Evolutionary conservation across 179 eudicot species (phyloP).

Genomic region (Actinidia arguta): DNA sequence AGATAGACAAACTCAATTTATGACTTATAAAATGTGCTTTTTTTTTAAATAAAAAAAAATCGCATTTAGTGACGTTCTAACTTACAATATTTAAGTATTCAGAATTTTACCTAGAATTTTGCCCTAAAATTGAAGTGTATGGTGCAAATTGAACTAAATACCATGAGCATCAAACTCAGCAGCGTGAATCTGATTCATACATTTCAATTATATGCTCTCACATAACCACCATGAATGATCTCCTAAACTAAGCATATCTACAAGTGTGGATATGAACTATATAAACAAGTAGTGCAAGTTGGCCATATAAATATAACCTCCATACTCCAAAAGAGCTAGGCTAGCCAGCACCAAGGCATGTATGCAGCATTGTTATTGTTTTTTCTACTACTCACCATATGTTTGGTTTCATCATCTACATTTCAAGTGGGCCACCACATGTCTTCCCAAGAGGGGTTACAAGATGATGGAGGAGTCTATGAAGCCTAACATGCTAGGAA

Average conservation of each 20-base stretch:
- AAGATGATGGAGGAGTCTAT: conserved; percentile 33
- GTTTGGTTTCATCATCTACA: conserved; percentile 14
- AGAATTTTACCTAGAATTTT: too few relatives aligned
- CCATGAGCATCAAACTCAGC: neutral
- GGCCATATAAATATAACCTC: conserved; percentile 6
- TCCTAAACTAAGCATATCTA: neutral
- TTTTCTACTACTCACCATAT: neutral
- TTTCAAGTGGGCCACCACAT: conserved; percentile 20
- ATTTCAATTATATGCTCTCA: neutral
- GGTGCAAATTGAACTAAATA: too few relatives aligned
- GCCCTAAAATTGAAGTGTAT: too few relatives aligned
- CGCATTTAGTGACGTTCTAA: neutral
- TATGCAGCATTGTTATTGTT: conserved; percentile 1
- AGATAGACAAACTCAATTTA: too few relatives aligned
- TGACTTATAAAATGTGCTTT: too few relatives aligned
- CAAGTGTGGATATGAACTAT: neutral
- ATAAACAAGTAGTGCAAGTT: conserved; percentile 18
- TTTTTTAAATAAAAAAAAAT: too few relatives aligned
- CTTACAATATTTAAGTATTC: neutral
- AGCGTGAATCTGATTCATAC: neutral
- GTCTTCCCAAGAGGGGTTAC: conserved; percentile 33
- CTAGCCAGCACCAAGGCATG: conserved; percentile 9
- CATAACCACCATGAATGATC: neutral
- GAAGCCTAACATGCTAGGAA: conserved; percentile 28
- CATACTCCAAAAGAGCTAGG: neutral